Evolutionary conservation across 2,329 filamentous ascomycete genomes (phyloP).

Genomic region (Ceratocystis albifundus): DNA sequence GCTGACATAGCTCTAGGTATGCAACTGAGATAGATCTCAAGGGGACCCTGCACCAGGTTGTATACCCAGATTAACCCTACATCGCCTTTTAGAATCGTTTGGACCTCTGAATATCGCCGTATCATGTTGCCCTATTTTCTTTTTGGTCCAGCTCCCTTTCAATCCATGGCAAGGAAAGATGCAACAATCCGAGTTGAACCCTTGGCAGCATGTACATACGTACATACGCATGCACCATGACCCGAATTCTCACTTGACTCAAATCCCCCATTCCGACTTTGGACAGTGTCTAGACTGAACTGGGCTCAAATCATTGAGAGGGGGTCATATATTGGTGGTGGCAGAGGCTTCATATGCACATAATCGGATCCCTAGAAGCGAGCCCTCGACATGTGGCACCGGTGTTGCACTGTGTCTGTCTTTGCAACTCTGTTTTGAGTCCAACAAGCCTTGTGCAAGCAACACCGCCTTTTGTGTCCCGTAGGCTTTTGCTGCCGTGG

Average conservation of each 20-base stretch:
- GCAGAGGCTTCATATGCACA: conserved; percentile 5
- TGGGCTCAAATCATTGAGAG: not conserved
- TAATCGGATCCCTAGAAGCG: conserved; percentile 1
- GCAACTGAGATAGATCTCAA: not conserved
- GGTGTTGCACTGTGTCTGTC: conserved; percentile 1
- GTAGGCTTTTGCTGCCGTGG: not conserved
- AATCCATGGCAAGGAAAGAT: not conserved
- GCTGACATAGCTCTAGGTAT: not conserved
- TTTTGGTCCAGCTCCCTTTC: not conserved
- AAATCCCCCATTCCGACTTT: not conserved
- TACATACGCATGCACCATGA: not conserved
- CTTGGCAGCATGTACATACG: not conserved
- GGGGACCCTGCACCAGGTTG: not conserved
- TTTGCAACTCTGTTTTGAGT: conserved; percentile 6
- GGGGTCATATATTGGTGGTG: not conserved
- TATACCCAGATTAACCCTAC: not conserved
- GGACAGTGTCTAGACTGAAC: not conserved
- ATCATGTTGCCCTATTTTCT: not conserved
- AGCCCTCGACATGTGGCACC: conserved; percentile 1
- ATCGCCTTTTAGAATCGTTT: not conserved
- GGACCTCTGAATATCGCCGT: not conserved
- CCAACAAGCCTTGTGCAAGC: not conserved
- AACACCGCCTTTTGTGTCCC: conserved; percentile 10
- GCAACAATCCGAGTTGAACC: not conserved
- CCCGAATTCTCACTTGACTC: not conserved